phyloP scores from a whole-genome alignment of 768 basidiomycete genomes.

The Lactifluus hygrophoroides region DNA sequence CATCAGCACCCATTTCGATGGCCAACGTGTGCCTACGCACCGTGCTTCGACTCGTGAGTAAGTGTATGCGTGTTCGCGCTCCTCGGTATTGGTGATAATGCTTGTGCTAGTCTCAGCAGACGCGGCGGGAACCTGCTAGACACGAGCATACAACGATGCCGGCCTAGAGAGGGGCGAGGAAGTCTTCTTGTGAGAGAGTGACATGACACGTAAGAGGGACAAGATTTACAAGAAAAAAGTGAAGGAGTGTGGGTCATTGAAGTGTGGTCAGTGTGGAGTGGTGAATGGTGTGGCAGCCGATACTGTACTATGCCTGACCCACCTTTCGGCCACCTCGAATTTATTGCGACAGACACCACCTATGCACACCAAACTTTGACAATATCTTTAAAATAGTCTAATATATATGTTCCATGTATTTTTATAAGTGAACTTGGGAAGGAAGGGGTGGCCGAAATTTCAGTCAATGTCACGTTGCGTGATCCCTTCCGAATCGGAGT shows the following conservation, averaged over 20 bases:
- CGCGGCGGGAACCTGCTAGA: neutral
- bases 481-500: too few relatives aligned
- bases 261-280: too few relatives aligned
- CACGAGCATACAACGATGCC: constrained; percentile 6
- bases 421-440: too few relatives aligned
- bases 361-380: too few relatives aligned
- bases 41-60: neutral
- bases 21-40: constrained; percentile 10
- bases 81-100: neutral
- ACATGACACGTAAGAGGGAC: neutral
- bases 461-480: too few relatives aligned
- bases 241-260: neutral
- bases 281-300: too few relatives aligned
- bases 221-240: neutral
- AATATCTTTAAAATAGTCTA: too few relatives aligned
- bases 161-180: neutral
- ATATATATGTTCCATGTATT: too few relatives aligned
- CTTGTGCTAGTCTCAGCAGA: neutral
- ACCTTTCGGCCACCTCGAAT: too few relatives aligned
- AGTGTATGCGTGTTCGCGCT: neutral
- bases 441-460: too few relatives aligned
- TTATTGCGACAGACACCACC: too few relatives aligned
- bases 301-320: too few relatives aligned
- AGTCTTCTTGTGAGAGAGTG: neutral
- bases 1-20: constrained; percentile 12